Conservation (phyloP, 148 eudicot genomes). For the Simmondsia chinensis region DNA sequence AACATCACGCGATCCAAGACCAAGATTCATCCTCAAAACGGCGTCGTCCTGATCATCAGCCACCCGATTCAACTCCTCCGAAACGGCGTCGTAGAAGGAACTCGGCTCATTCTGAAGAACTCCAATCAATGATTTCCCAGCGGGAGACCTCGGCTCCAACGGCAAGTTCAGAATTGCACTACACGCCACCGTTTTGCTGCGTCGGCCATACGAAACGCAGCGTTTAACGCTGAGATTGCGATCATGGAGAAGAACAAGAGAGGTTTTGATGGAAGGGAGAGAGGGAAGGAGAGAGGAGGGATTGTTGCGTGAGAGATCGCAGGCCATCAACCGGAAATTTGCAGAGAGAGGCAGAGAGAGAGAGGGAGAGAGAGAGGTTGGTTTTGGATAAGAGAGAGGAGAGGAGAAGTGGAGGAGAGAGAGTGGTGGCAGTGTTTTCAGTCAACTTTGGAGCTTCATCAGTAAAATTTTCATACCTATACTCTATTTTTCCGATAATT, state of each 20-base stretch:
- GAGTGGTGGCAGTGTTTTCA: too few relatives aligned
- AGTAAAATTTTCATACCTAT: too few relatives aligned
- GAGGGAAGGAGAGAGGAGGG: too few relatives aligned
- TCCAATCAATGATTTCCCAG: conserved; percentile 39
- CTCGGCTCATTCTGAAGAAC: conserved; percentile 42
- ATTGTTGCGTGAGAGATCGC: too few relatives aligned
- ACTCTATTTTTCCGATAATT: too few relatives aligned
- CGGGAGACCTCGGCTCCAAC: conserved; percentile 33
- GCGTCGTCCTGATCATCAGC: conserved; percentile 46
- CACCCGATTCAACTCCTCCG: conserved; percentile 37
- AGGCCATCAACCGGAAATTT: too few relatives aligned
- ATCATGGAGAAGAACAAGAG: not conserved
- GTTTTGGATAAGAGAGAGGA: too few relatives aligned
- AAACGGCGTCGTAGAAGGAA: conserved; percentile 42
- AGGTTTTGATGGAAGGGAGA: not conserved
- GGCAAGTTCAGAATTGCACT: conserved; percentile 57
- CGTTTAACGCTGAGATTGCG: not conserved
- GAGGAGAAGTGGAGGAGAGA: too few relatives aligned
- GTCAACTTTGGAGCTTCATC: too few relatives aligned
- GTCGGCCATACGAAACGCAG: not conserved
- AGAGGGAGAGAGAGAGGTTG: too few relatives aligned
- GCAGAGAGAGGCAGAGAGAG: too few relatives aligned
- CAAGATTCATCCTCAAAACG: conserved; percentile 25
- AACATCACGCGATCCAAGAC: conserved; percentile 46
- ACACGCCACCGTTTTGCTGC: conserved; percentile 13